Evolutionary conservation across 495 filamentous ascomycete species (phyloP).

Genomic region (Neurospora terricola): DNA sequence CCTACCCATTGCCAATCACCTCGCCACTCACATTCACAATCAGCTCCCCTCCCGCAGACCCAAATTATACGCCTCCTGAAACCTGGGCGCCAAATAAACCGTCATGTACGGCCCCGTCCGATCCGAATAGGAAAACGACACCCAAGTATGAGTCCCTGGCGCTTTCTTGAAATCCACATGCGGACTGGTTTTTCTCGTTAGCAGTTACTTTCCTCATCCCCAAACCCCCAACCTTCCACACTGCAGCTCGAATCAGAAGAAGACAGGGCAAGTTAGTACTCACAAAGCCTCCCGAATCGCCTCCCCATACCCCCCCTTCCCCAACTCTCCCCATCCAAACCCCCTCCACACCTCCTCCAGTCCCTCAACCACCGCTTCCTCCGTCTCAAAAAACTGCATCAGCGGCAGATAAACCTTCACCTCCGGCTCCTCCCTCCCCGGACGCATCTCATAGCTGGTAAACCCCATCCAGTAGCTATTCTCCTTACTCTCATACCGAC

Average conservation of each 20-base stretch:
- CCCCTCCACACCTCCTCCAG: not conserved
- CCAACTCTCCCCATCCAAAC: not conserved
- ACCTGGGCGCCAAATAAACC: not conserved
- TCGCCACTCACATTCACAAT: not conserved
- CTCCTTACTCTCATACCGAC: not conserved
- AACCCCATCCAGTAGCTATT: not conserved
- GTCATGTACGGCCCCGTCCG: not conserved
- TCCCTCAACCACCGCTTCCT: not conserved
- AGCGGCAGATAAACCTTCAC: not conserved
- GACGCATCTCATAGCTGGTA: not conserved
- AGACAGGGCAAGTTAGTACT: not conserved
- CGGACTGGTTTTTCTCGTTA: not conserved
- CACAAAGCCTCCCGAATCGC: not conserved
- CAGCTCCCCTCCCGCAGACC: not conserved
- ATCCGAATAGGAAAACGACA: not conserved
- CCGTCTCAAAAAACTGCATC: not conserved
- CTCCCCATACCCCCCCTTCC: not conserved
- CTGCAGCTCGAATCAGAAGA: not conserved
- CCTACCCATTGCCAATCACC: not conserved
- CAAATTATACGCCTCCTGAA: not conserved
- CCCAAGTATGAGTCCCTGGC: not conserved
- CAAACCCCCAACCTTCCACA: not conserved
- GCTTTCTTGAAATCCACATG: not conserved
- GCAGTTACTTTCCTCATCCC: not conserved
- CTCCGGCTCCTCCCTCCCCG: not conserved